Conservation (phyloP, 75 land plant species). For the Ceratopteris richardii region DNA sequence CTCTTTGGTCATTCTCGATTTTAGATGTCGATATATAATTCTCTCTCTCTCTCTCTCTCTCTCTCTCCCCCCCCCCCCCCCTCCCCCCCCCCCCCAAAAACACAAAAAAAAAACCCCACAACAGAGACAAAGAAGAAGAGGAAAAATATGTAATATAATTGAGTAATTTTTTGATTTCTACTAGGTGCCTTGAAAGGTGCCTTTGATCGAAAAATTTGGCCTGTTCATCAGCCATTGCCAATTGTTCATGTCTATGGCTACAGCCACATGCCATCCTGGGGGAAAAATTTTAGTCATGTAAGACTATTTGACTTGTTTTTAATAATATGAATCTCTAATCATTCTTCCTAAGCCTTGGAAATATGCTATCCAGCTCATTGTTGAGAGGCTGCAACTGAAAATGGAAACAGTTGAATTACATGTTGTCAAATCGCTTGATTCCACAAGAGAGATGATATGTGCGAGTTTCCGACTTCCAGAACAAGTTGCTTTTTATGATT, state of each 20-base stretch:
- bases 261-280: no score
- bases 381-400: background rate
- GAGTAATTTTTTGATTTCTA: no score
- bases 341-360: conserved; percentile 41
- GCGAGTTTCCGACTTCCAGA: conserved; percentile 72
- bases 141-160: no score
- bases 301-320: no score
- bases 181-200: conserved; percentile 76
- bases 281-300: no score
- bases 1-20: no score
- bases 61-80: no score
- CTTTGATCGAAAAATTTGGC: conserved; percentile 19
- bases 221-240: conserved; percentile 30
- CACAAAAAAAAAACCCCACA: no score
- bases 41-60: no score
- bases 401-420: conserved; percentile 46
- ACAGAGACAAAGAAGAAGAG: no score
- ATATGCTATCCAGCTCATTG: background rate
- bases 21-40: no score
- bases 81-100: no score
- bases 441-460: conserved; percentile 90
- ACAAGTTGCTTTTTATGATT: conserved; percentile 44
- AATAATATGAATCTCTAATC: conserved; percentile 69
- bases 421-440: conserved; percentile 79
- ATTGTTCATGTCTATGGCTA: conserved; percentile 89